phyloP scores from a whole-genome alignment of 2,329 filamentous ascomycete genomes.

The Claviceps quebecensis region DNA sequence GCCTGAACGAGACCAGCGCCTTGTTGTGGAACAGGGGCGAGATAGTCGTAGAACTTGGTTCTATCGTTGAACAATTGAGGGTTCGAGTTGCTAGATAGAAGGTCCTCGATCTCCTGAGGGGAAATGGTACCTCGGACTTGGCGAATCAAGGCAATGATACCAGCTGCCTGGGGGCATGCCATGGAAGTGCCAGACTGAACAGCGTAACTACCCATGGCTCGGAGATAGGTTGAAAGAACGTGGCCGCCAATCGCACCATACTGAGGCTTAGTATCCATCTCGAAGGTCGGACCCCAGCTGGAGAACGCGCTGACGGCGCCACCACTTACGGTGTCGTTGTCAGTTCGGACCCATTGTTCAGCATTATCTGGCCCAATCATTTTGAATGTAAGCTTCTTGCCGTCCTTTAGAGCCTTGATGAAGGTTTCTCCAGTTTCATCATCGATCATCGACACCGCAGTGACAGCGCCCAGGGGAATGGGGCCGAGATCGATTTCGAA shows the following conservation, averaged over 20 bases:
- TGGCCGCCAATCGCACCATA: slow-evolving; percentile 41
- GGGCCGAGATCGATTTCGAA: slow-evolving; percentile 16
- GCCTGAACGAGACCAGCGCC: slow-evolving; percentile 47
- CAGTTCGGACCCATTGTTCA: slow-evolving; percentile 18
- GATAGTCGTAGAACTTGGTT: slow-evolving; percentile 18
- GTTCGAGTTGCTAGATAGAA: slow-evolving; percentile 34
- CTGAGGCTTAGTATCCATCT: slow-evolving; percentile 42
- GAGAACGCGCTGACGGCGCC: slow-evolving; percentile 39
- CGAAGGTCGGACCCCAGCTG: slow-evolving; percentile 47
- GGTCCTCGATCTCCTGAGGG: slow-evolving; percentile 33
- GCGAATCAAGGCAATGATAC: slow-evolving; percentile 38
- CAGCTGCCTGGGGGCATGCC: slow-evolving; percentile 43
- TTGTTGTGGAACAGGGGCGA: slow-evolving; percentile 45
- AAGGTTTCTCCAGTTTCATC: slow-evolving; percentile 28
- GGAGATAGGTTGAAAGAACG: slow-evolving; percentile 44
- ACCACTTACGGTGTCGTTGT: slow-evolving; percentile 20
- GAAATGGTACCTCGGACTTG: slow-evolving; percentile 36
- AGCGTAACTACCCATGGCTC: slow-evolving; percentile 31
- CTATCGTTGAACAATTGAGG: slow-evolving; percentile 35
- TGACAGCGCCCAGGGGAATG: slow-evolving; percentile 11
- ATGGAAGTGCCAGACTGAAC: slow-evolving; percentile 46
- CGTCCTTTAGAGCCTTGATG: slow-evolving; percentile 28
- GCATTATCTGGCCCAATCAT: slow-evolving; percentile 21
- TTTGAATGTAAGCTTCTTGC: slow-evolving; percentile 27
- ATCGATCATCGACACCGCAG: slow-evolving; percentile 28